Evolutionary conservation across 352 stramenopile species (phyloP), one percentile per base, ranked within the genome.

Genomic region (Globisporangium megalacanthum): DNA sequence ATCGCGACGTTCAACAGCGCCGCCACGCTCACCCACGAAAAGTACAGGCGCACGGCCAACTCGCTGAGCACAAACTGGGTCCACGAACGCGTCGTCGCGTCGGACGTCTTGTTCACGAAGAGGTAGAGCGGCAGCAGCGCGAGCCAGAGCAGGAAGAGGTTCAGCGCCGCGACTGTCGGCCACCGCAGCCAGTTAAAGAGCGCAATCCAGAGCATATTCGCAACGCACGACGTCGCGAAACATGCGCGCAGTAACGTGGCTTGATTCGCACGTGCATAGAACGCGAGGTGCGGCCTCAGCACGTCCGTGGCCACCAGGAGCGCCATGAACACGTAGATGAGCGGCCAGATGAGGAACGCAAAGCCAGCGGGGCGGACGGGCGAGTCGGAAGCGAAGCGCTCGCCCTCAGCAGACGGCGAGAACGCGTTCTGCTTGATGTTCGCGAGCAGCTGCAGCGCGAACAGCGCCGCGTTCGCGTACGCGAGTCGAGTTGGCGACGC

Each of bases 21-120:
- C 22, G 75, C 70, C 49, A 70, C 72, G 9, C 65, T 83, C 62
- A 86, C 75, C 72, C 75, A 87, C n/a, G 75, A 65, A 50, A 87
- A 88, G 60, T 88, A 87, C 10, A 90, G 48, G 0, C 73, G 74
- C 10, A 88, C 62, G n/a, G 67, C 72, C 7, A 90, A 52, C 50
- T 88, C 75, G 44, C 75, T 83, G 62, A 67, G 76, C 2, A 86
- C 25, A 54, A 82, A 86, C 62, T 79, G 67, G 33, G 63, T 61
- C 72, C 75, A 88, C 31, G 70, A 47, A 4, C 76, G 56, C 7
- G 73, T 67, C 15, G 69, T 67, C 5, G 65, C 51, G 10, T 64
- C 53, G 19, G 64, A 58, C 36, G 83, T 55, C 37, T 83, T 66
- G 51, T 60, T 83, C 25, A 72, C 65, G 42, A 83, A 86, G 33